These are phyloP conservation scores for Bisporella sp. DNA, from an alignment of 2,329 filamentous ascomycete genomes.

Conservation along the genomic window DNA sequence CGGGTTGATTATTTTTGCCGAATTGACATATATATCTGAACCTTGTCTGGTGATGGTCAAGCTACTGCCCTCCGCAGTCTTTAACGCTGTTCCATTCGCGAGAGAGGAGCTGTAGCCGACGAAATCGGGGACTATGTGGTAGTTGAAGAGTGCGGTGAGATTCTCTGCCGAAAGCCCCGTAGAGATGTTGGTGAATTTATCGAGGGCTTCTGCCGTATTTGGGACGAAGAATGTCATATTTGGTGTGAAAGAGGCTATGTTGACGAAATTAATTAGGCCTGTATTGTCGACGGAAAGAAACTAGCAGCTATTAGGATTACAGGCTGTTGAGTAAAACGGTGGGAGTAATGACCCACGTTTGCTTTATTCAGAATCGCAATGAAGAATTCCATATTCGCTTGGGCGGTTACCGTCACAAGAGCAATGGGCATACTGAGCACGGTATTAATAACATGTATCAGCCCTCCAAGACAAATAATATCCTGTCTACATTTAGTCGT, in stretches of 20 bases:
- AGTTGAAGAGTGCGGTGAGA: constrained; percentile 1
- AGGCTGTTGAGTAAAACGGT: background rate
- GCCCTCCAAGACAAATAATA: constrained; percentile 2
- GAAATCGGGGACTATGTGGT: constrained; percentile 3
- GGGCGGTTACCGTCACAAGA: no score
- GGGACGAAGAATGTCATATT: constrained; percentile 7
- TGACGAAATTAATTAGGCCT: constrained; percentile 1
- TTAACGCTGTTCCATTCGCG: constrained; percentile 1
- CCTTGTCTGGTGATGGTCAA: constrained; percentile 3
- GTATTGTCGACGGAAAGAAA: background rate
- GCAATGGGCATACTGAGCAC: background rate
- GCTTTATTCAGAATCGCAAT: constrained; percentile 3
- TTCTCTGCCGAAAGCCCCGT: background rate
- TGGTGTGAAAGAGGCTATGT: constrained; percentile 1
- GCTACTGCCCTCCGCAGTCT: constrained; percentile 1
- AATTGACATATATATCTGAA: constrained; percentile 4
- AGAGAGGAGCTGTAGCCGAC: constrained; percentile 4
- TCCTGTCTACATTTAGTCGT: background rate
- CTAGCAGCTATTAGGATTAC: background rate
- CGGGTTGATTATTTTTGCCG: constrained; percentile 1
- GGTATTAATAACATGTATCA: constrained; percentile 2
- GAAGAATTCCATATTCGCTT: no score
- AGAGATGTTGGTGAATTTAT: constrained; percentile 2
- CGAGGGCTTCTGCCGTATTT: constrained; percentile 1
- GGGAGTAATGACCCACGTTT: background rate